Conservation (phyloP, 192 early-diverging fungal species). For the Umbelopsis vinacea region DNA sequence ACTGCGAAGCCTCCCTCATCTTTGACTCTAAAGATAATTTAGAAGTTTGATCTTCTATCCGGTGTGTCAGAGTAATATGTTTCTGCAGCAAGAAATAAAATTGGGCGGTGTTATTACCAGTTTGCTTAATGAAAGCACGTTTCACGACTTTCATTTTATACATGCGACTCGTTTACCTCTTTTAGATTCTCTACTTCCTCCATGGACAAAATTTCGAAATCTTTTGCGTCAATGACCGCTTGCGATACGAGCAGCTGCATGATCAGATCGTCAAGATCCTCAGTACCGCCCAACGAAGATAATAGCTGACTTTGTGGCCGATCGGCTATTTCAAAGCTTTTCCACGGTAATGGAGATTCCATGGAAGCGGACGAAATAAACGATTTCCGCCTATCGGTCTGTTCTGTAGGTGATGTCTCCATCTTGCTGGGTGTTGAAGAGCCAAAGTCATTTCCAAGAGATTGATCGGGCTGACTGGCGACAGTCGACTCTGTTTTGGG, state of each 20-base stretch:
- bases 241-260: conserved; percentile 51
- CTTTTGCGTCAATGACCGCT: conserved; percentile 58
- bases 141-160: no score
- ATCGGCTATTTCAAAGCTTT: conserved; percentile 2
- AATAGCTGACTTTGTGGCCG: background rate
- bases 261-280: conserved; percentile 24
- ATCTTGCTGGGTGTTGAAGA: background rate
- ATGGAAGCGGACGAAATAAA: background rate
- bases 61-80: conserved; percentile 50
- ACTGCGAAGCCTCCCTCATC: conserved; percentile 61
- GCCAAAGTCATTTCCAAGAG: background rate
- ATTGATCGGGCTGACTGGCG: background rate
- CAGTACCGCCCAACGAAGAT: background rate
- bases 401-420: background rate
- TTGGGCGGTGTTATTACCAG: background rate
- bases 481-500: background rate
- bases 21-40: conserved; percentile 60
- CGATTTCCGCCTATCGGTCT: background rate
- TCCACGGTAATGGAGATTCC: conserved; percentile 9
- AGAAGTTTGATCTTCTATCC: conserved; percentile 46
- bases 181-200: conserved; percentile 60
- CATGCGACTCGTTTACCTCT: conserved; percentile 36
- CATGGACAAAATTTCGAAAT: conserved; percentile 53
- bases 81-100: conserved; percentile 44
- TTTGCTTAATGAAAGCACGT: no score